Evolutionary conservation across 140 eudicot species (phyloP), one percentile per base, ranked within the genome.

Genomic region (Senecio squalidus): DNA sequence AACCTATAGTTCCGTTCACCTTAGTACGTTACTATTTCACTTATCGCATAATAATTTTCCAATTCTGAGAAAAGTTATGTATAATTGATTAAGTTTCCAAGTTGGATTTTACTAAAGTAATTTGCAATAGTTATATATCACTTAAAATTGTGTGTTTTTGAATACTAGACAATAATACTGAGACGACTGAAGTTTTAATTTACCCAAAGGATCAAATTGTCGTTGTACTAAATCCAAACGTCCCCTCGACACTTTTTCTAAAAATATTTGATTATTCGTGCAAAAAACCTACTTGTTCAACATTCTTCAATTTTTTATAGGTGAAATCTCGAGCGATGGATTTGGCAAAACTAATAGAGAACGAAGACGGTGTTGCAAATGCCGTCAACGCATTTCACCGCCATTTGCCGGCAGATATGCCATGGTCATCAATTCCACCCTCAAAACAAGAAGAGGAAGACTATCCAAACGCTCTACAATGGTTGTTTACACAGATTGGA

Each of bases 321-420:
- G 96, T 87, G 49, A 88, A 93, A 84, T 64, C 80, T 41, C 80
- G 80, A 64, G 90, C 76, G 33, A 78, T 76, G 86, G 94, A 87
- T 66, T 23, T 93, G 55, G 95, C 99, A 33, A 54, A 48, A 57
- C 46, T 79, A 28, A 70, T 93, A 16, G 85, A 82, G 67, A 82
- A 88, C 18, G 99, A 93, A 75, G 99, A 93, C 50, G 99, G 99
- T 2, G 96, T 87, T 45, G 99, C 93, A 23, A 84, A 81, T 43
- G 99, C 99, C 22, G 99, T 93, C 30, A 76, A 88, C 61, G 87
- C 96, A 26, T 93, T 93, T 64, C 99, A 93, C 73, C 68, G 85
- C 60, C 95, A 88, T 70, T 64, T 93, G 64, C 96, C 99, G 4
- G 58, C 92, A 6, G 85, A 84, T 53, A 23, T 84, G 39, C 96